Base-by-base conservation (phyloP, 1,284 basidiomycete genomes). In the Leccinum laetum region DNA sequence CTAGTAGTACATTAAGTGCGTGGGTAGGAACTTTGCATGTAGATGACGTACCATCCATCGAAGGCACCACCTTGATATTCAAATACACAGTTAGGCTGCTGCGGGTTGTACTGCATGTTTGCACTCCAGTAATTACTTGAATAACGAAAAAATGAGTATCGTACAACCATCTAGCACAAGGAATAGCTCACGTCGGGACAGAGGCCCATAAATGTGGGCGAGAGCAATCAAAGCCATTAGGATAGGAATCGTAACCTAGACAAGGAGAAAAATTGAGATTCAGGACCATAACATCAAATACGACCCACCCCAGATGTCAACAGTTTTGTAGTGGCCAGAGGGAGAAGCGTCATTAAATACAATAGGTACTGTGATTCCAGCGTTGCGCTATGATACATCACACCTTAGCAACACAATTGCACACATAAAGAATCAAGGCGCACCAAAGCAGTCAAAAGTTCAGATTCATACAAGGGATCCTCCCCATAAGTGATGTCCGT, bases 211-310 rank as follows among this genome's bases (percentile, higher is more conserved):
- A 75, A 39, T 80, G 70, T 2, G 86, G 85, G 66, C 82, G 70
- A 2, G 81, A 79, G 69, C 86, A 87, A 70, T 88, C 84, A 69
- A 88, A 87, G 0, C 83, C 83, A 64, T 84, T 83, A 5, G 83
- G 82, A 66, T 85, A 85, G n/a, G 82, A 81, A 65, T 84, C 83
- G 53, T 84, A 83, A 53, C 78, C 77, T 73, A 58, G 21, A 61
- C 11, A 46, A 49, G 46, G 13, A 44, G 5, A 35, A 58, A 35
- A 32, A 4, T 4, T 62, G 18, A 65, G 64, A 32, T 44, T 26
- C 11, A 52, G 32, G 29, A 59, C 21, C 3, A 53, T 14, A 16
- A 39, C 24, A 10, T 59, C 32, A 39, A 55, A 56, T 6, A 35
- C 13, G 55, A 68, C 65, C 16, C 63, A 80, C 83, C 83, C 71